Base-by-base conservation (phyloP, 2,329 filamentous ascomycete genomes). In the Aspergillus ibericus region DNA sequence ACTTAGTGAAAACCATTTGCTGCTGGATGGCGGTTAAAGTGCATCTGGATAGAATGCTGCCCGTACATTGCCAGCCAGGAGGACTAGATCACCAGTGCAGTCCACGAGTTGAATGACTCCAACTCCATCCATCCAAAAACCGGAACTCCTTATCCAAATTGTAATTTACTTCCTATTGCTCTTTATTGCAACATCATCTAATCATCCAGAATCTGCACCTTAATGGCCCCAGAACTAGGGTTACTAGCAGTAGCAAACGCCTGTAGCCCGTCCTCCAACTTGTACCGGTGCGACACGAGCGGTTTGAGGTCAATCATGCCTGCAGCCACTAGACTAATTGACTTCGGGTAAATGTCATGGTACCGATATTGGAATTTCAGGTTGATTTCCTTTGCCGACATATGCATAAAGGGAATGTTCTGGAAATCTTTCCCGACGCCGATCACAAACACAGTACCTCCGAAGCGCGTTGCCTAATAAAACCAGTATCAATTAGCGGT, bases 231-330 rank as follows among this genome's bases (percentile, higher is more conserved):
- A 1, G 71, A 68, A 29, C 65, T 58, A 13, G 75, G 72, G 18
- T 69, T 73, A 40, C 72, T 74, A 15, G 75, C 75, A 12, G 74
- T 70, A 16, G 66, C 64, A 61, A 77, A 77, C 5, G 75, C 75
- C 38, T 72, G 65, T 13, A 70, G 48, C n/a, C 70, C 74, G 22
- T 77, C 67, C 55, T 75, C 72, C 52, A 77, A 57, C 20, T 57
- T 54, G 56, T 70, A 77, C 20, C 72, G 70, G 63, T 77, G 74
- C 10, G 75, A 77, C 10, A 77, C 74, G 29, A 77, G 61, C 38
- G 72, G 73, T 59, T 76, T 75, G 55, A 77, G 50, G 54, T 77
- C 67, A 48, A 77, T 72, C 47, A 77, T 56, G 0, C 75, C 74
- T 46, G 75, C 71, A 5, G 68, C 68, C 1, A 75, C 71, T 12